phyloP scores from a whole-genome alignment of 306 rosid species.

The Myrica gale region DNA sequence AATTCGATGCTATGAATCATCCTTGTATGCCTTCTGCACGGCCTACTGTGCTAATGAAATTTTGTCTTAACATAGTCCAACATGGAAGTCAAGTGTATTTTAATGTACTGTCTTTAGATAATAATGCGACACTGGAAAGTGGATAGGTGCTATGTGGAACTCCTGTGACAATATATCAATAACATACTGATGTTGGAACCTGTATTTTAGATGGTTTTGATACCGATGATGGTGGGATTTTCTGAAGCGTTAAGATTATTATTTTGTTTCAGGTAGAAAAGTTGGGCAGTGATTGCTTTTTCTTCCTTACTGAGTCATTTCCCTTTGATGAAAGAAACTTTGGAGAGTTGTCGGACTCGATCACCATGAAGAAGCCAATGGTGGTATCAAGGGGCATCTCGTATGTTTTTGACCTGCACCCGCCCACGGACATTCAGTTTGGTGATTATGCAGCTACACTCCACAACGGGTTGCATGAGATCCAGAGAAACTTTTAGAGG shows the following conservation, averaged over 20 bases:
- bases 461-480: conserved; percentile 23
- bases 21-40: not conserved
- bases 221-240: too few relatives aligned
- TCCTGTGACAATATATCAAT: not conserved
- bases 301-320: conserved; percentile 62
- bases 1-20: conserved; percentile 3
- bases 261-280: conserved; percentile 79
- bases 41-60: not conserved
- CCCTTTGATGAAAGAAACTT: conserved; percentile 64
- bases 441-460: conserved; percentile 42
- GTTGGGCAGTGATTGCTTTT: conserved; percentile 68
- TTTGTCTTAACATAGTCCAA: too few relatives aligned
- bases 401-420: conserved; percentile 54
- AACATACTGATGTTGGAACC: too few relatives aligned
- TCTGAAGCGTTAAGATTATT: too few relatives aligned
- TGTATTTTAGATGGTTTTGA: too few relatives aligned
- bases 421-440: conserved; percentile 41
- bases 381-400: conserved; percentile 56
- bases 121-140: not conserved
- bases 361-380: conserved; percentile 46
- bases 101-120: not conserved
- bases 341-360: conserved; percentile 51
- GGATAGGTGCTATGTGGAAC: not conserved
- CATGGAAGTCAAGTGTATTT: not conserved
- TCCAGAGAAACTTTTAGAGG: conserved; percentile 15